These are phyloP conservation scores for Penicillium psychrosexuale DNA, from an alignment of 2,329 filamentous ascomycete genomes.

Conservation along the genomic window DNA sequence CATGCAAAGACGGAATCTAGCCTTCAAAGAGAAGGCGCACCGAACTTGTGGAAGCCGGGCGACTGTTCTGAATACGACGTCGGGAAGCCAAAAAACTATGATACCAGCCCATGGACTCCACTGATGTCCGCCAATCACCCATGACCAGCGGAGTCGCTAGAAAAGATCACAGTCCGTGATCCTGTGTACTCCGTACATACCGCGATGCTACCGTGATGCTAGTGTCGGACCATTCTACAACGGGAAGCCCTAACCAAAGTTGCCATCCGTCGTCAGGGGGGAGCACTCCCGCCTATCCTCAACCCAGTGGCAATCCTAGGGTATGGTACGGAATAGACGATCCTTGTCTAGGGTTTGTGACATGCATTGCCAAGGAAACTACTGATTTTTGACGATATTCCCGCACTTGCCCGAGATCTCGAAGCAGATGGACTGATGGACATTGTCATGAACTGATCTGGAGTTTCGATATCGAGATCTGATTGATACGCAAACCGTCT, in stretches of 20 bases:
- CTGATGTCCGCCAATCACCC: neutral
- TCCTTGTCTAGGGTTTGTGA: neutral
- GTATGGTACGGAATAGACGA: neutral
- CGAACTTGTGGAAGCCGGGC: neutral
- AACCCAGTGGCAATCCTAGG: neutral
- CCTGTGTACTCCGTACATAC: neutral
- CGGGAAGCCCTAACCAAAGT: neutral
- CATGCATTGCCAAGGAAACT: neutral
- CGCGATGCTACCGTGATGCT: neutral
- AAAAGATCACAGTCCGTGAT: neutral
- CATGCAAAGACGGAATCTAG: neutral
- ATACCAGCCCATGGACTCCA: neutral
- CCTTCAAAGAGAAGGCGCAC: neutral
- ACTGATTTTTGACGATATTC: neutral
- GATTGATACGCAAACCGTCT: neutral
- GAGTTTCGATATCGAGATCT: conserved; percentile 1
- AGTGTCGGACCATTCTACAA: neutral
- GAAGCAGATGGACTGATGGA: neutral
- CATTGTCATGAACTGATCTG: neutral
- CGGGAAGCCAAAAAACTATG: neutral
- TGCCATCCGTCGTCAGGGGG: neutral
- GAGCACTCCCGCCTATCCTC: neutral
- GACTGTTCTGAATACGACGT: neutral
- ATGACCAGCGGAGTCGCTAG: neutral
- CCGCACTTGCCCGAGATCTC: neutral